Conservation (phyloP, 2,329 filamentous ascomycete genomes). For the Bipolaris cookei region DNA sequence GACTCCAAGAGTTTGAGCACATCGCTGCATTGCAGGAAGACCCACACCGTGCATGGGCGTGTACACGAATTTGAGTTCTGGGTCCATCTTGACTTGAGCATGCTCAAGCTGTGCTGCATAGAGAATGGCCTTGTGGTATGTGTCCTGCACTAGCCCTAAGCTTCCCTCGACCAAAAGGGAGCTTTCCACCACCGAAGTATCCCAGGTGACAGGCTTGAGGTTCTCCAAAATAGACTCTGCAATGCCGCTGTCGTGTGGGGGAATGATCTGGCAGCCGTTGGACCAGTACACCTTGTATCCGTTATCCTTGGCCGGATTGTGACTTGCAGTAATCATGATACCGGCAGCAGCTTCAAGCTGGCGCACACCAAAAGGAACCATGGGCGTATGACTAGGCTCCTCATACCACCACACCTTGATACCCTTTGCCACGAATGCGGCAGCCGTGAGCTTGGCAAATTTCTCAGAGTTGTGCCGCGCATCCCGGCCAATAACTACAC, state of each 20-base stretch:
- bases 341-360: conserved; percentile 63
- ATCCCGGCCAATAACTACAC: conserved; percentile 68
- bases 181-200: conserved; percentile 52
- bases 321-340: conserved; percentile 70
- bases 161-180: conserved; percentile 52
- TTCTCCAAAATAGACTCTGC: conserved; percentile 63
- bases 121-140: conserved; percentile 54
- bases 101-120: conserved; percentile 47
- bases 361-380: conserved; percentile 66
- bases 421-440: conserved; percentile 63
- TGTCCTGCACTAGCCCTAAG: conserved; percentile 50
- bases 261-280: conserved; percentile 70
- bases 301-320: conserved; percentile 69
- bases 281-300: conserved; percentile 72
- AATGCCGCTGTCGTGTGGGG: conserved; percentile 66
- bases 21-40: conserved; percentile 55
- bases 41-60: conserved; percentile 65
- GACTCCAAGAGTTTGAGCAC: conserved; percentile 49
- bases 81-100: conserved; percentile 24
- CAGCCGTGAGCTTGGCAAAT: conserved; percentile 66
- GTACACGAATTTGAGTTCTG: conserved; percentile 57
- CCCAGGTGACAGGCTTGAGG: conserved; percentile 59
- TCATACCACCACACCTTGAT: conserved; percentile 67
- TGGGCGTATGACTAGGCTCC: conserved; percentile 63
- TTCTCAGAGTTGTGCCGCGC: conserved; percentile 67